These are phyloP conservation scores for Extremus antarcticus DNA, from an alignment of 495 filamentous ascomycete genomes.

Conservation along the genomic window DNA sequence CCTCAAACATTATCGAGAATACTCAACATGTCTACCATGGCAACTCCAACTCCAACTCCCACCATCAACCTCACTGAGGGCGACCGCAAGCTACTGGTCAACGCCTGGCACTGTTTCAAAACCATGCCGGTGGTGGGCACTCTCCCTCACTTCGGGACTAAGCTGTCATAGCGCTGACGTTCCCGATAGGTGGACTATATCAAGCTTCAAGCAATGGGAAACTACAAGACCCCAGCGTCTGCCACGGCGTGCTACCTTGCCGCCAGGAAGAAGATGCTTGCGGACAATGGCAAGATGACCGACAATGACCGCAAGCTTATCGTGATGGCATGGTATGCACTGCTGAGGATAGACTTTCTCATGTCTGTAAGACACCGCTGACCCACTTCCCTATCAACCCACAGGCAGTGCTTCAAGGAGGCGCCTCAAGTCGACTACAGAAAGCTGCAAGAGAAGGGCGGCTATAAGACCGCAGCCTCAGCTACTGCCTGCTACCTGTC, in stretches of 20 bases:
- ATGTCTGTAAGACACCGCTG: too few relatives aligned
- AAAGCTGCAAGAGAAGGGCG: neutral
- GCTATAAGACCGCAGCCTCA: neutral
- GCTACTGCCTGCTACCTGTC: neutral
- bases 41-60: neutral
- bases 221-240: conserved; percentile 30
- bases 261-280: neutral
- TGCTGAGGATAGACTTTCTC: too few relatives aligned
- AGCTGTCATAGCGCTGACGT: too few relatives aligned
- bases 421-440: conserved; percentile 1
- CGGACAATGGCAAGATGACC: neutral
- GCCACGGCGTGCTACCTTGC: conserved; percentile 14
- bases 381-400: too few relatives aligned
- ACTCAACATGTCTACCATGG: neutral
- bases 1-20: neutral
- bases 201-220: conserved; percentile 28
- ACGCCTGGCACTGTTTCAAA: conserved; percentile 19
- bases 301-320: conserved; percentile 5
- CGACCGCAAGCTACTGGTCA: conserved; percentile 6
- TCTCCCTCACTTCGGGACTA: neutral
- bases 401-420: too few relatives aligned
- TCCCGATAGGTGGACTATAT: conserved; percentile 32
- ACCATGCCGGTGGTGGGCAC: neutral
- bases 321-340: conserved; percentile 14
- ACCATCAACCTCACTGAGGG: conserved; percentile 3